Evolutionary conservation across 2,329 filamentous ascomycete species (phyloP), one percentile per base, ranked within the genome.

Genomic region (Ophiocordyceps robertsii): DNA sequence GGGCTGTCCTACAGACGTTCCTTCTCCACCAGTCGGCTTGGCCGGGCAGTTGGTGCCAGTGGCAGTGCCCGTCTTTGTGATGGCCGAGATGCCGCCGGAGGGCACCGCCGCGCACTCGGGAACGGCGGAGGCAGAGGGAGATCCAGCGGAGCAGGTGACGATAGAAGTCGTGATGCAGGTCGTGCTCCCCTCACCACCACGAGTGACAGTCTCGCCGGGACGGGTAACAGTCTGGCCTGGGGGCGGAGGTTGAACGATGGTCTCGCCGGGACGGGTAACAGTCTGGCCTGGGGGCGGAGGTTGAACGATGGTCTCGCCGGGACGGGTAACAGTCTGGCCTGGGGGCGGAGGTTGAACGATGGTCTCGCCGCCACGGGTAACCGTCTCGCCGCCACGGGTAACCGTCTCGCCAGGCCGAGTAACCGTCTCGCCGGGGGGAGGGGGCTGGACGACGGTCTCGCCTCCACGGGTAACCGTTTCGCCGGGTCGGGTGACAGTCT

Each of bases 391-490:
- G 4, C 11, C 11, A 6, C 19, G 37, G 6, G 37, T 27, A 9
- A 38, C 37, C 12, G 37, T 24, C 19, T 24, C 13, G 17, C 37
- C 37, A 14, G 37, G 37, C 6, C 17, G 37, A 27, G 37, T 38
- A 11, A 38, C 24, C 10, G 32, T 35, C 32, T 35, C 13, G 3
- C 32, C 32, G n/a, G 32, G 32, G 13, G 14, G 32, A 16, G 36
- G 16, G 36, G 36, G 36, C 36, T 38, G 36, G 10, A 16, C 13
- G 36, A 38, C 19, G n/a, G 36, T 47, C 27, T 44, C 37, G 30
- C 43, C 45, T 24, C 49, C 46, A 27, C 49, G 47, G 14, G 57
- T 56, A 21, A 53, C 53, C 30, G 58, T 55, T 37, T 55, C 57
- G 31, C 48, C 52, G 33, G 33, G 33, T 14, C n/a, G 33, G 17